Conservation (phyloP, 805 yeast genomes). For the Zygosaccharomyces kombuchaensis region DNA sequence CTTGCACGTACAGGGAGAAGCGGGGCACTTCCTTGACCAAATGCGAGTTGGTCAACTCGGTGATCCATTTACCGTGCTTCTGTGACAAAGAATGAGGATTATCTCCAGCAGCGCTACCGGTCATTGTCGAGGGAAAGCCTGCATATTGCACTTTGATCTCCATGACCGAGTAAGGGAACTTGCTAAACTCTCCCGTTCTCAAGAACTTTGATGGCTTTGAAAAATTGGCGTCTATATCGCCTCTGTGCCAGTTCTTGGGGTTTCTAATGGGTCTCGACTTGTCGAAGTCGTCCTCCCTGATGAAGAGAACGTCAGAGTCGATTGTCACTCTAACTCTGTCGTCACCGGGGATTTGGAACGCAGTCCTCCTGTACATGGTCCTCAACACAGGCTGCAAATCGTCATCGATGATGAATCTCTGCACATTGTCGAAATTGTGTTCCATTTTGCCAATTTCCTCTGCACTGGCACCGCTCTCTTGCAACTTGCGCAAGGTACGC, state of each 20-base stretch:
- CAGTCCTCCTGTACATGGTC: conserved; percentile 84
- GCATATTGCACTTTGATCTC: conserved; percentile 68
- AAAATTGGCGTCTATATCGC: conserved; percentile 77
- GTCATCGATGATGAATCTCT: conserved; percentile 57
- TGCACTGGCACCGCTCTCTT: conserved; percentile 54
- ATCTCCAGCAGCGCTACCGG: conserved; percentile 33
- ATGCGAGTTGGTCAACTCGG: conserved; percentile 76
- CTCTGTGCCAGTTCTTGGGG: conserved; percentile 86
- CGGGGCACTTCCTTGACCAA: conserved; percentile 91
- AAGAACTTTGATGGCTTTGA: conserved; percentile 65
- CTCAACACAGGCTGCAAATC: conserved; percentile 82
- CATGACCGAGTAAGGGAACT: conserved; percentile 84
- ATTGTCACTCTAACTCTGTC: conserved; percentile 85
- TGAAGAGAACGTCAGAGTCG: conserved; percentile 81
- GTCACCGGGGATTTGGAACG: conserved; percentile 97
- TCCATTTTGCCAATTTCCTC: conserved; percentile 49
- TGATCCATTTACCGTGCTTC: conserved; percentile 70
- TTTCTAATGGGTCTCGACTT: conserved; percentile 82
- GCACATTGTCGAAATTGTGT: conserved; percentile 54
- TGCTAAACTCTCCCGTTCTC: conserved; percentile 78
- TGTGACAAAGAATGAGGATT: too few relatives aligned
- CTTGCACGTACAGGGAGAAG: conserved; percentile 89
- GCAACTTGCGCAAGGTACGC: conserved; percentile 56
- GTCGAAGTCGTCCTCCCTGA: conserved; percentile 89
- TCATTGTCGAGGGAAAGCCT: conserved; percentile 24